phyloP scores from a whole-genome alignment of 2,329 filamentous ascomycete genomes.

The Arthrobotrys sinensis region DNA sequence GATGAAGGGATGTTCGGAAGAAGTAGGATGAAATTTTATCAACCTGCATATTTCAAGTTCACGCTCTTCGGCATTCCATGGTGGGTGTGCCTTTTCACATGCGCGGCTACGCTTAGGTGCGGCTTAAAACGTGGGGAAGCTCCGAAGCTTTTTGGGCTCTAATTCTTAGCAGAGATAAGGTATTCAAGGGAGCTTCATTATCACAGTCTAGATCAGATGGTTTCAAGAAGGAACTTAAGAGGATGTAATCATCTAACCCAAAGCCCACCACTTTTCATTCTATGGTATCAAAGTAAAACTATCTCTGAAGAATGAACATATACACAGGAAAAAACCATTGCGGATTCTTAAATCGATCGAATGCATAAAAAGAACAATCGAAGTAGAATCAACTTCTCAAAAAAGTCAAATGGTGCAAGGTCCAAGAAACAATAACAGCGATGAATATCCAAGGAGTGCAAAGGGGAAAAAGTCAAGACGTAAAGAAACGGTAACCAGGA shows the following conservation, averaged over 20 bases:
- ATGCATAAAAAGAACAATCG: too few species aligned
- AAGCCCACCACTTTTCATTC: constrained; percentile 17
- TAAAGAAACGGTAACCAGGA: neutral
- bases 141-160: neutral
- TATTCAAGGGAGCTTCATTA: too few species aligned
- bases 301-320: neutral
- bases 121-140: constrained; percentile 46
- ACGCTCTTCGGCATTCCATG: constrained; percentile 32
- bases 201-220: too few species aligned
- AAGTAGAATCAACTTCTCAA: too few species aligned
- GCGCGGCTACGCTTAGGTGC: constrained; percentile 41
- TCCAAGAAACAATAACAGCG: too few species aligned
- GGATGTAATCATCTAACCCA: neutral
- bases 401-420: too few species aligned
- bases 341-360: too few species aligned
- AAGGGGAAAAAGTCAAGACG: neutral
- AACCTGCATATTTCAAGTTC: neutral
- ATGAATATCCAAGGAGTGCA: too few species aligned
- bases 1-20: constrained; percentile 2
- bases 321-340: neutral
- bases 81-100: constrained; percentile 48
- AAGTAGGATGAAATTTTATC: neutral
- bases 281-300: constrained; percentile 20
- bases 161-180: too few species aligned
- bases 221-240: neutral